phyloP scores from a whole-genome alignment of 2,329 filamentous ascomycete species.

The Sarocladium brachiariae region DNA sequence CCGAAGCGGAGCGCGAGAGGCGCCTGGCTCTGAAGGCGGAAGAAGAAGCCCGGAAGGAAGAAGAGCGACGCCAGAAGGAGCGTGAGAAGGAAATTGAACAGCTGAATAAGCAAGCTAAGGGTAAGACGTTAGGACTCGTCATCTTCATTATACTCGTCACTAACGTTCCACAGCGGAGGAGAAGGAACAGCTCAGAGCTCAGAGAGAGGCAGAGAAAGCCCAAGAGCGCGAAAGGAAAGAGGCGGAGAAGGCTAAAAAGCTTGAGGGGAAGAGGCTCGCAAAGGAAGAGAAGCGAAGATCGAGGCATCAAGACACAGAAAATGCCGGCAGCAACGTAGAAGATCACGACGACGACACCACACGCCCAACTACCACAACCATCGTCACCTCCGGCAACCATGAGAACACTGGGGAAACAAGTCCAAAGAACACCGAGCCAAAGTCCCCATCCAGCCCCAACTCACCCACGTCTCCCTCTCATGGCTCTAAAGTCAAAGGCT shows the following conservation, averaged over 20 bases:
- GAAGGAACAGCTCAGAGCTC: slow-evolving; percentile 30
- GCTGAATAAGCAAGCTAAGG: slow-evolving; percentile 47
- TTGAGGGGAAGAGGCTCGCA: slow-evolving; percentile 43
- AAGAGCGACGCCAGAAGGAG: slow-evolving; percentile 37
- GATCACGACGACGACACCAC: slow-evolving; percentile 6
- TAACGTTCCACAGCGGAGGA: slow-evolving; percentile 32
- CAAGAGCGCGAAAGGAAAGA: slow-evolving; percentile 37
- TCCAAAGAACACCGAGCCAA: background rate
- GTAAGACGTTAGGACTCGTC: slow-evolving; percentile 35
- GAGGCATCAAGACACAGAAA: slow-evolving; percentile 14
- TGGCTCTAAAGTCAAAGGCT: slow-evolving; percentile 40
- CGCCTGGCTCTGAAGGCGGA: slow-evolving; percentile 59
- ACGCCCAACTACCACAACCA: slow-evolving; percentile 15
- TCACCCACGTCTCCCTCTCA: slow-evolving; percentile 18
- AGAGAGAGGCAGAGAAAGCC: slow-evolving; percentile 20
- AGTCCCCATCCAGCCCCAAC: slow-evolving; percentile 14
- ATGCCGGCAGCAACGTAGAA: too few relatives aligned
- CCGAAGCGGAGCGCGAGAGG: slow-evolving; percentile 63
- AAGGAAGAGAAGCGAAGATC: slow-evolving; percentile 48
- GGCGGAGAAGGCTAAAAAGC: slow-evolving; percentile 44
- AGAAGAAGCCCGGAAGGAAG: slow-evolving; percentile 49
- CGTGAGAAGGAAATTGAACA: slow-evolving; percentile 48
- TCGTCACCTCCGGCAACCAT: background rate
- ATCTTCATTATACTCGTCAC: slow-evolving; percentile 13
- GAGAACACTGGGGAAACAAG: background rate